Evolutionary conservation across 139 green algal genomes (phyloP), one percentile per base, ranked within the genome.

Genomic region (Penium margaritaceum): DNA sequence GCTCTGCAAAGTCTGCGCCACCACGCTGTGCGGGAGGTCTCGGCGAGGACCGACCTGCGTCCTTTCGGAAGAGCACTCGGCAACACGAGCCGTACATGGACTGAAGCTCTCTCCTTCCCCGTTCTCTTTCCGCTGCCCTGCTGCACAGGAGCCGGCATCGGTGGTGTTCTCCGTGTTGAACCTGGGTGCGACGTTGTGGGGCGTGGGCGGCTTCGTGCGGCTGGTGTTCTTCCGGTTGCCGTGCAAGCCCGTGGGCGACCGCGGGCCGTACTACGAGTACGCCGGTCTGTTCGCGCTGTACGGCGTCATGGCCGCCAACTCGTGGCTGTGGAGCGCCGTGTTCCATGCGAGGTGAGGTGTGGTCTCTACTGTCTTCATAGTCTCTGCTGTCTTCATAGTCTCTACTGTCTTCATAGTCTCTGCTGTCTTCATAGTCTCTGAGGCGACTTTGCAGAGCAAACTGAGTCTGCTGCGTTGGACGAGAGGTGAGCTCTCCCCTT

Each of bases 261-360:
- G 29, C 5, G 34, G 46, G 38, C 41, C 71, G 17, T 14, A 67
- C n/a, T 78, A 78, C 39, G 62, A 63, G 61, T 89, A 85, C 72
- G 32, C 35, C 4, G 53, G 37, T 24, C 36, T 90, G 34, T 95
- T 88, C 87, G 24, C 75, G 0, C 54, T 66, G 6, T 92, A 93
- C 46, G 75, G 64, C 17, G 3, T 72, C 5, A 27, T 87, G 0
- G 84, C 86, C 27, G 36, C 82, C 41, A 88, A 89, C 61, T 83
- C 87, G 0, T 96, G 90, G 90, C 21, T 90, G 0, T 91, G 85
- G 81, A 91, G 85, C 44, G 83, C 84, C 14, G 76, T 94, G 0
- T 96, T 96, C 76, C 90, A 96, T 53, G 68, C 60, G 2, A 77
- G 90, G 7, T 91, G 91, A 62, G 62, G 89, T 80, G 24, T 17